A percentile compares a stretch with the other conserved stretches of the same genome.
These are phyloP conservation scores for Aspergillus puulaauensis DNA, from an alignment of 2,329 filamentous ascomycete genomes.

Conservation along the genomic window DNA sequence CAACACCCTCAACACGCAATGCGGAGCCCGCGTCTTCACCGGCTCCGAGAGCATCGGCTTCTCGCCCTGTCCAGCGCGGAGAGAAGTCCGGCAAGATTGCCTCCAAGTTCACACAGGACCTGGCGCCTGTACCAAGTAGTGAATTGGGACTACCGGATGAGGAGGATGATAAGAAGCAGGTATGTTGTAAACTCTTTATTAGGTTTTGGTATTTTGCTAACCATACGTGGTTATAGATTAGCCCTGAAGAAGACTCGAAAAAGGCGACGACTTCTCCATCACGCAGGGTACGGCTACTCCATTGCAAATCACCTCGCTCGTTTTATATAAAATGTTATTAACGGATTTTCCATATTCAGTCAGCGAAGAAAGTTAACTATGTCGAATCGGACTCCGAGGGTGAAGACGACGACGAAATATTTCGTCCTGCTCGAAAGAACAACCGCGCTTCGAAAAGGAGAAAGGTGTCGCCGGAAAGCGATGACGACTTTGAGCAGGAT, in stretches of 20 bases:
- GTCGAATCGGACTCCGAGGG: slow-evolving; percentile 79
- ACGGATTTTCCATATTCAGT: slow-evolving; percentile 34
- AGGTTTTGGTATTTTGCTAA: slow-evolving; percentile 32
- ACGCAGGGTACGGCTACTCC: slow-evolving; percentile 63
- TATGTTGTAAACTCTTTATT: slow-evolving; percentile 39
- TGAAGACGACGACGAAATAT: slow-evolving; percentile 67
- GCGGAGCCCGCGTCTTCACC: slow-evolving; percentile 39
- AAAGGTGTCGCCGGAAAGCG: slow-evolving; percentile 66
- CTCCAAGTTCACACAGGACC: slow-evolving; percentile 45
- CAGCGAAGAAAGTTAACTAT: slow-evolving; percentile 68
- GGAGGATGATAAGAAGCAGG: slow-evolving; percentile 51
- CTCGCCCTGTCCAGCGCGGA: slow-evolving; percentile 32
- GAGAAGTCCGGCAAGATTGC: slow-evolving; percentile 50
- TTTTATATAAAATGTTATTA: not conserved
- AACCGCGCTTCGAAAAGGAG: slow-evolving; percentile 55
- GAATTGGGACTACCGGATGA: slow-evolving; percentile 70
- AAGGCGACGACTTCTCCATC: slow-evolving; percentile 68
- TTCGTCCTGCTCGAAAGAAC: slow-evolving; percentile 54
- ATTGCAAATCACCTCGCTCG: not conserved
- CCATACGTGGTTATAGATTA: slow-evolving; percentile 37
- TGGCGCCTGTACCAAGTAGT: slow-evolving; percentile 79
- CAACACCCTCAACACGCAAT: slow-evolving; percentile 37
- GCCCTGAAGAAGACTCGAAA: slow-evolving; percentile 41
- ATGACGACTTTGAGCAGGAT: slow-evolving; percentile 64
- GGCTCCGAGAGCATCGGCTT: slow-evolving; percentile 33